phyloP scores from a whole-genome alignment of 78 protist species.

The Planoprotostelium fungivorum region DNA sequence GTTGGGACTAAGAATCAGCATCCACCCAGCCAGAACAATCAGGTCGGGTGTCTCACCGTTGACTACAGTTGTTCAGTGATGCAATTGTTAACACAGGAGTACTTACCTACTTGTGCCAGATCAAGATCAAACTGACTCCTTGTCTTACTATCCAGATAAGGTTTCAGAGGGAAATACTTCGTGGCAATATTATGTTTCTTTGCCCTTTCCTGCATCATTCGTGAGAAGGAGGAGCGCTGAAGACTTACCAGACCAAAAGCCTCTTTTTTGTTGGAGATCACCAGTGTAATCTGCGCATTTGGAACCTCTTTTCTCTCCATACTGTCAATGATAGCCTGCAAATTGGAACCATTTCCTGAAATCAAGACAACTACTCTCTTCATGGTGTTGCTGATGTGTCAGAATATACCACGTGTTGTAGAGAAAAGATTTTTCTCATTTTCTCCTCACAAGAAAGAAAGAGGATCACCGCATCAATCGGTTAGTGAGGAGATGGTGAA shows the following conservation, averaged over 20 bases:
- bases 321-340: constrained; percentile 75
- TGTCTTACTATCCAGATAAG: constrained; percentile 17
- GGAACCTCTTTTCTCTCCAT: constrained; percentile 6
- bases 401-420: too few relatives aligned
- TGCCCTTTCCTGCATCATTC: constrained; percentile 32
- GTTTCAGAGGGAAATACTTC: constrained; percentile 39
- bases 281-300: constrained; percentile 25
- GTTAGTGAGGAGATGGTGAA: too few relatives aligned
- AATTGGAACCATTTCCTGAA: constrained; percentile 64
- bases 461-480: too few relatives aligned
- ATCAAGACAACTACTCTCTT: constrained; percentile 56
- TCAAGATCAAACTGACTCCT: constrained; percentile 13
- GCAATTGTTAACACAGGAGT: neutral
- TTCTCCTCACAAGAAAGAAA: too few relatives aligned
- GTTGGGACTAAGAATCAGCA: constrained; percentile 53
- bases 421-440: too few relatives aligned
- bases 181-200: constrained; percentile 39
- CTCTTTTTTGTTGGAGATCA: constrained; percentile 49
- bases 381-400: too few relatives aligned
- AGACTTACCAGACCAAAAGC: constrained; percentile 55
- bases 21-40: constrained; percentile 75
- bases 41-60: constrained; percentile 29
- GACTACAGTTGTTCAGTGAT: neutral
- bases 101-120: neutral
- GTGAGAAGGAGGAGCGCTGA: too few relatives aligned